A percentile compares a stretch with the other conserved stretches of the same genome.
Conservation (phyloP, 495 filamentous ascomycete genomes). For the Hypoxylon lenormandii region DNA sequence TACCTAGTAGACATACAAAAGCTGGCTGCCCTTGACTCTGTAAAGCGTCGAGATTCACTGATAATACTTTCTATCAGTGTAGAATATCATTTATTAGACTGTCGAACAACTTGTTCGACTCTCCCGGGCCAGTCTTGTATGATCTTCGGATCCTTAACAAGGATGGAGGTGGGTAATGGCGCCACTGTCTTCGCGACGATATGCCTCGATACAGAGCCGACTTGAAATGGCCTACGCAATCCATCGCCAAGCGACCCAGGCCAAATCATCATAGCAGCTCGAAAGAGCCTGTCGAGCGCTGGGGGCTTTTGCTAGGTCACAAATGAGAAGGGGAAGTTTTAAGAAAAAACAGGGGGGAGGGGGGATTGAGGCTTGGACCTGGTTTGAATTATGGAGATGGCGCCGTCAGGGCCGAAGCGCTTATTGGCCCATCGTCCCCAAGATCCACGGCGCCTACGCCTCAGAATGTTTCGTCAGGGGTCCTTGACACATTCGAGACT, state of each 20-base stretch:
- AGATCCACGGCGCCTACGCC: slow-evolving; percentile 45
- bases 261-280: slow-evolving; percentile 34
- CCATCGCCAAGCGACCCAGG: slow-evolving; percentile 6
- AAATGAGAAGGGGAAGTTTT: slow-evolving; percentile 14
- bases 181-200: slow-evolving; percentile 47
- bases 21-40: slow-evolving; percentile 2
- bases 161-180: slow-evolving; percentile 56
- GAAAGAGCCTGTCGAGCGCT: slow-evolving; percentile 52
- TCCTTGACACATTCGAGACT: slow-evolving; percentile 51
- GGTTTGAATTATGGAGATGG: slow-evolving; percentile 40
- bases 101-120: slow-evolving; percentile 1
- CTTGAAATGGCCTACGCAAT: slow-evolving; percentile 28
- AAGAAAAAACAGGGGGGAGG: slow-evolving; percentile 12
- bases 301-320: slow-evolving; percentile 43
- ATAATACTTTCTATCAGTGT: slow-evolving; percentile 13
- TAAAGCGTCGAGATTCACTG: not conserved
- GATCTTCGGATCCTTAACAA: slow-evolving; percentile 41
- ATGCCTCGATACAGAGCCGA: slow-evolving; percentile 28
- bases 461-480: slow-evolving; percentile 56
- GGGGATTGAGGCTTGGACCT: slow-evolving; percentile 38
- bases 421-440: slow-evolving; percentile 21
- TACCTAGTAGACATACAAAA: not conserved
- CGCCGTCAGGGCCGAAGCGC: not conserved
- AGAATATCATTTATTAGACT: not conserved
- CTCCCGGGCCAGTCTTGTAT: slow-evolving; percentile 30